Evolutionary conservation across 2,329 filamentous ascomycete species (phyloP).

Genomic region (Calonectria pauciramosa): DNA sequence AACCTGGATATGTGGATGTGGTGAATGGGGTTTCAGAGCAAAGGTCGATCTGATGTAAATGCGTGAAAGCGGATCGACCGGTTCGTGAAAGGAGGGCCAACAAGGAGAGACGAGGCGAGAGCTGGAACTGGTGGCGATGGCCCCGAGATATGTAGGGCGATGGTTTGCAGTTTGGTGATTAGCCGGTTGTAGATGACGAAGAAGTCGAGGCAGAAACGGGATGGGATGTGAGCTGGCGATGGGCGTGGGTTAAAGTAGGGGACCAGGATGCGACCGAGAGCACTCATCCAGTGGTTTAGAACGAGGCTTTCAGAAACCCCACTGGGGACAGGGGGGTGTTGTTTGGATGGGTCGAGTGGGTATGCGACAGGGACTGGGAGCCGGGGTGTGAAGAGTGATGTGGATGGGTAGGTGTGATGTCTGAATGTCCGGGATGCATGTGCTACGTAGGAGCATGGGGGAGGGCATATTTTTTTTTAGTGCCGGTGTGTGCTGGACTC

Average conservation of each 20-base stretch:
- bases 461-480: not conserved
- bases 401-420: constrained; percentile 28
- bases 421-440: constrained; percentile 15
- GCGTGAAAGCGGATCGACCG: constrained; percentile 29
- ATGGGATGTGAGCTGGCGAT: constrained; percentile 34
- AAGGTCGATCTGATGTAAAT: constrained; percentile 32
- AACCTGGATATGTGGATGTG: constrained; percentile 3
- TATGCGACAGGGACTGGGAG: constrained; percentile 14
- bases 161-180: constrained; percentile 34
- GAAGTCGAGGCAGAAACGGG: constrained; percentile 35
- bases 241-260: constrained; percentile 44
- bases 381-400: constrained; percentile 24
- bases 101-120: constrained; percentile 32
- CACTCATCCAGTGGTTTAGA: constrained; percentile 44
- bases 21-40: constrained; percentile 1
- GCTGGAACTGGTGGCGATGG: constrained; percentile 18
- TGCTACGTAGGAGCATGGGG: constrained; percentile 13
- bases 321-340: constrained; percentile 25
- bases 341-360: constrained; percentile 12
- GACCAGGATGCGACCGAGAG: constrained; percentile 42
- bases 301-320: constrained; percentile 47
- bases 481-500: not conserved
- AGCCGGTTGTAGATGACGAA: constrained; percentile 42
- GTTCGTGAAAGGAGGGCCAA: constrained; percentile 31
- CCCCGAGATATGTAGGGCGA: constrained; percentile 20